Percentiles rank a stretch among this genome's conserved stretches.
phyloP scores from a whole-genome alignment of 441 rosid genomes.

The Gossypium schwendimanii region DNA sequence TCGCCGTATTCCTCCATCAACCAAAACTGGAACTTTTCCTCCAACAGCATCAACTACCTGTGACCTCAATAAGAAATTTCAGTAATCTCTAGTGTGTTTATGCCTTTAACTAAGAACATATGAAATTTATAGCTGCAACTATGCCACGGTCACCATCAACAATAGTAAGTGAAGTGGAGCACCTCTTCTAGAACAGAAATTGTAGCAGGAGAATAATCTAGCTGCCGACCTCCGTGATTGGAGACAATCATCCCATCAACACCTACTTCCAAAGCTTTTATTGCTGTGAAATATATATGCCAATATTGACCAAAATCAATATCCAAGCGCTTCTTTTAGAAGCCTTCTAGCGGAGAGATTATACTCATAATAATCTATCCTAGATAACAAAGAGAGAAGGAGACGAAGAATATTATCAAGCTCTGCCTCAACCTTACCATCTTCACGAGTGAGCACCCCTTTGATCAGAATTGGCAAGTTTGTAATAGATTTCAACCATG shows the following conservation, averaged over 20 bases:
- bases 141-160: not conserved
- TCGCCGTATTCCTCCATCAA: conserved; percentile 80
- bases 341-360: too few species aligned
- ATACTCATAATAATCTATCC: too few species aligned
- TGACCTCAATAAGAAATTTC: conserved; percentile 1
- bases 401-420: not conserved
- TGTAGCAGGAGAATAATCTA: conserved; percentile 31
- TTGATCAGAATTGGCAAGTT: conserved; percentile 70
- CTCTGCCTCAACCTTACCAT: conserved; percentile 38
- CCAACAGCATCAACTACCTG: conserved; percentile 64
- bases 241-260: conserved; percentile 37
- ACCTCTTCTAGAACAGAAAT: conserved; percentile 40
- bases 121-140: not conserved
- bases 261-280: conserved; percentile 30
- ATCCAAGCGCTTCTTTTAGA: too few species aligned
- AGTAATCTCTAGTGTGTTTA: not conserved
- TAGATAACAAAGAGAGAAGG: not conserved
- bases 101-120: not conserved
- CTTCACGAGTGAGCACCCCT: conserved; percentile 74
- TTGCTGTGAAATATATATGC: conserved; percentile 21
- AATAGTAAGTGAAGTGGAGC: not conserved
- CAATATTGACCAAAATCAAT: not conserved
- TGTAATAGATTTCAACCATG: conserved; percentile 71
- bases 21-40: conserved; percentile 61
- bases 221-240: conserved; percentile 43